Conservation (phyloP, 2,329 filamentous ascomycete species). For the Chaetoscypha palmicola region DNA sequence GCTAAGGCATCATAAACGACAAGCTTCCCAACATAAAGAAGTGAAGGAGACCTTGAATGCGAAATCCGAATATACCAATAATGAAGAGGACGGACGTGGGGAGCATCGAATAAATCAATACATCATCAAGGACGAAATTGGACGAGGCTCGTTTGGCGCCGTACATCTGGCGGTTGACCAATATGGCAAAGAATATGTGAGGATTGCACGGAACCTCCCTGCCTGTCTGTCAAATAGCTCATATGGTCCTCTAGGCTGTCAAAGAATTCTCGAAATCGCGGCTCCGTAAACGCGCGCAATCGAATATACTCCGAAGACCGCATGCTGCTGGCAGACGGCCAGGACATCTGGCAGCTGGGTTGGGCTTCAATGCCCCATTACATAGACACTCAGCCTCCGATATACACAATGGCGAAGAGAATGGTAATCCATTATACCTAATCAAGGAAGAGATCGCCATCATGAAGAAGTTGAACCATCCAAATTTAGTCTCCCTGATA, state of each 20-base stretch:
- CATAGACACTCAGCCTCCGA: constrained; percentile 50
- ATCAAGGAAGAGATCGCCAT: constrained; percentile 97
- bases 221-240: not conserved
- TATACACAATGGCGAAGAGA: constrained; percentile 50
- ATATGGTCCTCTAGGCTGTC: constrained; percentile 59
- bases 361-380: constrained; percentile 35
- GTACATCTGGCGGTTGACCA: constrained; percentile 89
- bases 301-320: constrained; percentile 69
- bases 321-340: constrained; percentile 42
- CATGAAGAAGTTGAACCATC: constrained; percentile 97
- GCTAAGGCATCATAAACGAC: constrained; percentile 57
- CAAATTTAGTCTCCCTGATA: constrained; percentile 85
- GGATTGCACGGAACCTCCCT: no score
- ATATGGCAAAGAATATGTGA: constrained; percentile 86
- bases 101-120: constrained; percentile 94
- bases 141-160: constrained; percentile 89
- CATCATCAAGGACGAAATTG: constrained; percentile 87
- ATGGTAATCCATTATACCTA: constrained; percentile 66
- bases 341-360: constrained; percentile 38
- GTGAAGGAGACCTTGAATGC: constrained; percentile 91
- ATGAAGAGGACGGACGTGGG: constrained; percentile 71
- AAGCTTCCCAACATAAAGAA: constrained; percentile 50
- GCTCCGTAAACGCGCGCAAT: constrained; percentile 82
- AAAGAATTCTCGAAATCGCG: constrained; percentile 97
- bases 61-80: constrained; percentile 76